A percentile compares a stretch with the other conserved stretches of the same genome.
These are phyloP conservation scores for Ophidiomyces ophidiicola DNA, from an alignment of 2,329 filamentous ascomycete species.

Conservation along the genomic window DNA sequence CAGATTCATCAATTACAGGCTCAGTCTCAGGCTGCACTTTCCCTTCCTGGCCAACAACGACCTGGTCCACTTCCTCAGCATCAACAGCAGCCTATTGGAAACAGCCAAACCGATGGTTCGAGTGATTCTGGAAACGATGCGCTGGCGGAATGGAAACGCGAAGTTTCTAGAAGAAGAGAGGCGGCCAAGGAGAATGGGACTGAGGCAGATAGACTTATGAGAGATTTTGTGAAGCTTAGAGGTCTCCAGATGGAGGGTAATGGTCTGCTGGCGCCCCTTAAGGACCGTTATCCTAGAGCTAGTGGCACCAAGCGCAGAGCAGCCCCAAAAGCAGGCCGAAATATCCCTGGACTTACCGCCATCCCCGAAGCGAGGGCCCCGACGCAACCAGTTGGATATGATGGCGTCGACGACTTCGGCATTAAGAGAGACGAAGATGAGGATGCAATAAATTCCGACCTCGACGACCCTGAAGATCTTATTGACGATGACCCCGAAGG, in stretches of 20 bases:
- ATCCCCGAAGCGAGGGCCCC: slow-evolving; percentile 13
- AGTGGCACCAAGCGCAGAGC: slow-evolving; percentile 31
- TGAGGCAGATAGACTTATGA: slow-evolving; percentile 30
- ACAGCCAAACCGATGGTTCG: slow-evolving; percentile 65
- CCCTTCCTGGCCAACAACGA: slow-evolving; percentile 27
- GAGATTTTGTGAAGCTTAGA: slow-evolving; percentile 32
- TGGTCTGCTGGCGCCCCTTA: slow-evolving; percentile 34
- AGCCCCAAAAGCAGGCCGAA: slow-evolving; percentile 10
- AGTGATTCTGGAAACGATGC: slow-evolving; percentile 39
- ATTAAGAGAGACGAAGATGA: slow-evolving; percentile 60
- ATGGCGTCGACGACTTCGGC: slow-evolving; percentile 41
- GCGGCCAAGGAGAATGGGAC: slow-evolving; percentile 26
- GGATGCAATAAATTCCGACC: slow-evolving; percentile 95
- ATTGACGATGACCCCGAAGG: slow-evolving; percentile 74
- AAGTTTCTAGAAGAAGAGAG: slow-evolving; percentile 34
- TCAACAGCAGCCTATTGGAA: slow-evolving; percentile 33
- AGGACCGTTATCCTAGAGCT: slow-evolving; percentile 26
- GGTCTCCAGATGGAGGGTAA: slow-evolving; percentile 35
- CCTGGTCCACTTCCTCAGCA: slow-evolving; percentile 28
- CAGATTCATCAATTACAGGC: slow-evolving; percentile 36
- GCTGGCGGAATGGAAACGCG: slow-evolving; percentile 42
- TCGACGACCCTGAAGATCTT: slow-evolving; percentile 87
- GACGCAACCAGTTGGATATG: slow-evolving; percentile 38
- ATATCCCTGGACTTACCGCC: slow-evolving; percentile 12
- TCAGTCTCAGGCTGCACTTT: slow-evolving; percentile 27